Base-by-base conservation (phyloP, 257 asterid species). In the Gentiana macrophylla region DNA sequence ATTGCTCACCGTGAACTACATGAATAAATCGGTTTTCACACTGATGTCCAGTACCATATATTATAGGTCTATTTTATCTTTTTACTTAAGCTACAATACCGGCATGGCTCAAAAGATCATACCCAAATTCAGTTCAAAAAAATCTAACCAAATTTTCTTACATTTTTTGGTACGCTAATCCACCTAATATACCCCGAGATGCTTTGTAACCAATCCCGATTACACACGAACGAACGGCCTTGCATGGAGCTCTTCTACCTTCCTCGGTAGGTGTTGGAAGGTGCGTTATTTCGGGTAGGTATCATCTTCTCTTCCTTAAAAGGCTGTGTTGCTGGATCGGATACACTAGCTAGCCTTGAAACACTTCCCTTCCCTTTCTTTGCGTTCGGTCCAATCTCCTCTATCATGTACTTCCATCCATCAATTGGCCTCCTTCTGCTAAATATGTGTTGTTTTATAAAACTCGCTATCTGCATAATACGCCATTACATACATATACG, bases 351-450 rank as follows among this genome's bases (percentile, higher is more conserved):
- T 53, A 83, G 53, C 73, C 97, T 85, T 3, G 93, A 69, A 38
- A 80, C 97, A 35, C 93, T 81, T 6, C 95, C 98, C 65, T 81
- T 82, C 53, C 95, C 86, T 78, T 61, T 83, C 80, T 68, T 83
- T 4, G 98, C 83, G 68, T 91, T 87, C 8, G 95, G 96, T 36
- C 97, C 98, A 6, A 84, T 84, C 56, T 71, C 90, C 59, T 91
- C 98, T 46, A 91, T 91, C 97, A 91, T 87, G 79, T 83, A 82
- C 73, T 80, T 91, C 97, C 98, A 91, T 38, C 97, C 97, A 53
- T 87, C 97, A 24, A 84, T 80, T 1, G 97, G 97, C 75, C 82
- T 66, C 60, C 76, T 69, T 10, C 76, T 68, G 57, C 82, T 76
- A 63, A 76, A 76, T 69, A 76, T 76, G 59, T 88, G 98, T 2